Evolutionary conservation across 2,329 filamentous ascomycete genomes (phyloP), one percentile per base, ranked within the genome.

Genomic region (Cladosporium oxysporum): DNA sequence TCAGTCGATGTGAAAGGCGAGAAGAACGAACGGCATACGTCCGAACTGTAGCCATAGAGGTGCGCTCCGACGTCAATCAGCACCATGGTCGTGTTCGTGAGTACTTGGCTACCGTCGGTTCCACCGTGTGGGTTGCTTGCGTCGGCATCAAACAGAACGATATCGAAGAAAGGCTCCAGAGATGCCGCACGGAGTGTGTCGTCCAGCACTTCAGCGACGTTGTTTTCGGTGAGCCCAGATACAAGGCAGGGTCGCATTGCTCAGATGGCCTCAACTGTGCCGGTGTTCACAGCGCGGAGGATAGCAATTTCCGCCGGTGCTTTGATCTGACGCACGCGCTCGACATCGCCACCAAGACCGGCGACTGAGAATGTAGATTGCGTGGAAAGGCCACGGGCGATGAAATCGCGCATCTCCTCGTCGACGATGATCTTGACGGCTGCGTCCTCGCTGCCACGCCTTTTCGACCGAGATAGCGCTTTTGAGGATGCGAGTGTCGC

Each of bases 361-460:
- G 84, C 71, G 2, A 87, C 83, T n/a, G 83, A 77, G 68, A 89
- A 88, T 26, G 23, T 7, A 0, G 85, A 86, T 52, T 79, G 81
- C 0, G 76, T 71, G 2, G 78, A 79, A 0, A 89, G 78, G 0
- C 87, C 87, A 2, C 87, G 81, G 47, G 84, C 80, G 59, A 90
- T 88, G 73, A 84, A 89, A 72, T 89, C 86, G 2, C 87, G 82
- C 72, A 88, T 87, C 71, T 89, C 87, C 68, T 89, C 87, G 68
- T 89, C 87, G 16, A 87, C 81, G 83, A 89, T 87, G n/a, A 89
- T 69, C n/a, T 67, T 68, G 4, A 70, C 72, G 81, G 5, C 77
- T 72, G 1, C 35, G 5, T 31, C 50, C 10, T 57, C 11, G 16
- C 11, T 47, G 18, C 18, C 18, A 11, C 76, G 76, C 2, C 66